Base-by-base conservation (phyloP, 176 grass and related monocot species). In the Melocanna baccifera region DNA sequence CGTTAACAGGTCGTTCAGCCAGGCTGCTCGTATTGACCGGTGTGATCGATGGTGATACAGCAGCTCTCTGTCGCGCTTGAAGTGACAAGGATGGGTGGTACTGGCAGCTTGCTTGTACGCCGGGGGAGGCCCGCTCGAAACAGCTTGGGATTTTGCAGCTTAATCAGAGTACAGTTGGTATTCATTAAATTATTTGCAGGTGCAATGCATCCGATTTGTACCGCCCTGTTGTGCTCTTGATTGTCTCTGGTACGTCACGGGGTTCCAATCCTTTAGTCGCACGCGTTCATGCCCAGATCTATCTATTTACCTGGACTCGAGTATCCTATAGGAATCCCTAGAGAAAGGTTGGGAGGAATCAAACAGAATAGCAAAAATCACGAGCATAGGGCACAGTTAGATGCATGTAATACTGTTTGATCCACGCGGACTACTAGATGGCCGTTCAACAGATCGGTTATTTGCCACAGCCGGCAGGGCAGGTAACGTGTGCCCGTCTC, bases 201-300 rank as follows among this genome's bases (percentile, higher is more conserved):
- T 78, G 22, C 81, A 40, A 12, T 83, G 88, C 46, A 78, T 78
- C 83, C 83, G 72, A 78, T 37, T 37, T 78, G 83, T 82, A 52
- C 62, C 39, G 23, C 62, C 62, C 29, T 67, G 71, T 50, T 70
- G n/a, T 76, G 83, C 43, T 42, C 70, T 89, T 81, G 42, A 81
- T 62, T 26, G 53, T 82, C 77, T 25, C 39, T 69, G 51, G 51
- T 69, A 22, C 41, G 70, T 41, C 62, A 62, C 14, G 9, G 69
- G 53, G 63, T n/a, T 34, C 5, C 13, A 11, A 37, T 77, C 83
- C 22, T 90, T 83, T 67, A 78, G 57, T 73, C 12, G 56, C 84
- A 78, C 57, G 78, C 88, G 66, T 86, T 62, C 43, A 71, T 71
- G 36, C 15, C 47, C 64, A 20, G 76, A 81, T 87, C 69, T 12